These are phyloP conservation scores for Candida cerambycidarum DNA, from an alignment of 805 yeast genomes.

Conservation along the genomic window DNA sequence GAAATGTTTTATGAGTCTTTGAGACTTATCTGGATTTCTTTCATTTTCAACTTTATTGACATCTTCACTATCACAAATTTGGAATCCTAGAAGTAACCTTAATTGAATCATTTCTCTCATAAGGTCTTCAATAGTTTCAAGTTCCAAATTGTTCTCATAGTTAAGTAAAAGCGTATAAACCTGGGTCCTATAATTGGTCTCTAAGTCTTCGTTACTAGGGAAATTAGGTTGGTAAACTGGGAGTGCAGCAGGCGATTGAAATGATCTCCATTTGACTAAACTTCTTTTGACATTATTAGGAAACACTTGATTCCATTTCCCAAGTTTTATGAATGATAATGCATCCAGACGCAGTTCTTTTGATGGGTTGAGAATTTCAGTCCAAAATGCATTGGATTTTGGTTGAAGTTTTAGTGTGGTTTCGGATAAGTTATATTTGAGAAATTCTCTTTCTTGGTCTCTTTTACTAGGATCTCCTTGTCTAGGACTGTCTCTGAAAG, in stretches of 20 bases:
- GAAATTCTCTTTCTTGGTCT: no score
- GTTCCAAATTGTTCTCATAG: slow-evolving; percentile 52
- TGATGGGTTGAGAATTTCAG: slow-evolving; percentile 64
- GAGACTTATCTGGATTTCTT: slow-evolving; percentile 54
- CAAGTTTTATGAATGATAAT: slow-evolving; percentile 59
- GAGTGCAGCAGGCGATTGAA: slow-evolving; percentile 89
- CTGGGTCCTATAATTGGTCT: slow-evolving; percentile 72
- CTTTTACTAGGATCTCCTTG: no score
- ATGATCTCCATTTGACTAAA: slow-evolving; percentile 87
- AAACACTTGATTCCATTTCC: slow-evolving; percentile 90
- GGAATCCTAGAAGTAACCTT: slow-evolving; percentile 84
- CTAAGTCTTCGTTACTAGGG: slow-evolving; percentile 68
- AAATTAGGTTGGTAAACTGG: slow-evolving; percentile 81
- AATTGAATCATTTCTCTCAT: slow-evolving; percentile 85
- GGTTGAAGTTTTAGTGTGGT: no score
- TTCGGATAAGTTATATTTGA: no score
- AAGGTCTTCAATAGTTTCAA: slow-evolving; percentile 54
- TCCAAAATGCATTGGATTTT: slow-evolving; percentile 27
- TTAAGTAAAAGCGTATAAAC: slow-evolving; percentile 77
- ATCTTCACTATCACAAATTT: slow-evolving; percentile 73
- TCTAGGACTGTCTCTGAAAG: no score
- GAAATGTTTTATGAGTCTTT: slow-evolving; percentile 56
- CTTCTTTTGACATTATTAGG: slow-evolving; percentile 68
- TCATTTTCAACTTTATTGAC: slow-evolving; percentile 67
- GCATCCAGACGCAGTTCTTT: slow-evolving; percentile 56